phyloP scores from a whole-genome alignment of 2,329 filamentous ascomycete genomes.

The Berkeleyomyces rouxiae region DNA sequence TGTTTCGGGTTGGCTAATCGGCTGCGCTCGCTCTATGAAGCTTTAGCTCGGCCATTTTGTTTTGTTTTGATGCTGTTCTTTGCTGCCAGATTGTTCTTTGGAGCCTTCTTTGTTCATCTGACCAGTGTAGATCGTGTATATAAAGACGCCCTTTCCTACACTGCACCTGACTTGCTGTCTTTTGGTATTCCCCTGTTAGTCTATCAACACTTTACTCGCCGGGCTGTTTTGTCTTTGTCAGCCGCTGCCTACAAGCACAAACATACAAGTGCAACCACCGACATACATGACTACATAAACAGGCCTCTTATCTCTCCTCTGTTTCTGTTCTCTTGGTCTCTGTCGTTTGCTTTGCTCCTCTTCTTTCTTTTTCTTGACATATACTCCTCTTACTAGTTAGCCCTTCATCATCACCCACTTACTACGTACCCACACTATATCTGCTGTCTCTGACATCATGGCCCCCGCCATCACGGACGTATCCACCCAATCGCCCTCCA shows the following conservation, averaged over 20 bases:
- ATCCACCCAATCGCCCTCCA: not conserved
- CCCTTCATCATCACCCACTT: not conserved
- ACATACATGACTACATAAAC: not conserved
- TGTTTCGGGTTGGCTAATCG: not conserved
- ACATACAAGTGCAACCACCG: not conserved
- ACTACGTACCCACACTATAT: not conserved
- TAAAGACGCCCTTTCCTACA: not conserved
- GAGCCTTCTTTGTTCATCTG: not conserved
- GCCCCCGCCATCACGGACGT: not conserved
- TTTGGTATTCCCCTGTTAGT: not conserved
- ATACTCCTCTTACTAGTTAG: not conserved
- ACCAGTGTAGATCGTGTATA: not conserved
- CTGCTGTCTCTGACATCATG: not conserved
- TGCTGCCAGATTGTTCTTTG: not conserved
- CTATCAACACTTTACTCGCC: not conserved
- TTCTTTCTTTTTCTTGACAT: not conserved
- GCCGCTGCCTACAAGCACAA: not conserved
- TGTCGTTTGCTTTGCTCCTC: not conserved
- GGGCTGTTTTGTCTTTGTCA: not conserved
- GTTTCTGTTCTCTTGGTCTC: too few species aligned
- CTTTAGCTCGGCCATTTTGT: not conserved
- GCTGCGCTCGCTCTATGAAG: not conserved
- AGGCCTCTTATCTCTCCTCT: not conserved
- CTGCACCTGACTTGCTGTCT: not conserved
- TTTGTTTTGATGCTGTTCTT: not conserved